These are phyloP conservation scores for Boeremia lycopersici DNA, from an alignment of 2,329 filamentous ascomycete genomes.

Conservation along the genomic window DNA sequence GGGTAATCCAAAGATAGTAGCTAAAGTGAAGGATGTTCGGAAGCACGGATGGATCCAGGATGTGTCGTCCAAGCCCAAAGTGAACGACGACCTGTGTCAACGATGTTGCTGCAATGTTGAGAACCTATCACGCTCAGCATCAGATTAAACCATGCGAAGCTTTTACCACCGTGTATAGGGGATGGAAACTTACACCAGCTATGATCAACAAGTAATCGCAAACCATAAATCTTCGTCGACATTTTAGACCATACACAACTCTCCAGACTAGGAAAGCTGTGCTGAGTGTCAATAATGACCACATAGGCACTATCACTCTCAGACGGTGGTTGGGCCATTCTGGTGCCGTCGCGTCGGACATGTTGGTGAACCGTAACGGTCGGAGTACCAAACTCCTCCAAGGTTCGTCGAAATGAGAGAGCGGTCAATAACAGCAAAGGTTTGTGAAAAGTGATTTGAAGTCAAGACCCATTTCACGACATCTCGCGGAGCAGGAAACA, in stretches of 20 bases:
- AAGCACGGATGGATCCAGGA: constrained; percentile 27
- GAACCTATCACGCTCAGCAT: constrained; percentile 13
- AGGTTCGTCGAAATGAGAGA: neutral
- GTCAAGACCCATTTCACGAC: neutral
- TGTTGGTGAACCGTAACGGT: neutral
- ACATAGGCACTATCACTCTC: constrained; percentile 21
- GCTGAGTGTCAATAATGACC: constrained; percentile 23
- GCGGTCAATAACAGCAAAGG: neutral
- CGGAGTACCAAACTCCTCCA: neutral
- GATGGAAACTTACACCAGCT: constrained; percentile 23
- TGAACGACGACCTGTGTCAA: constrained; percentile 19
- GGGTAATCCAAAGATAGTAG: constrained; percentile 32
- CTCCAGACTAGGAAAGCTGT: constrained; percentile 31
- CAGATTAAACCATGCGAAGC: neutral
- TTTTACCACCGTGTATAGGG: neutral
- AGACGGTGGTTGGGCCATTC: constrained; percentile 33
- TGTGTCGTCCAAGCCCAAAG: constrained; percentile 28
- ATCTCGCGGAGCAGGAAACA: neutral
- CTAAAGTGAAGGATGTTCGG: constrained; percentile 22
- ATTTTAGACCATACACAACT: constrained; percentile 26
- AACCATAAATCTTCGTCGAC: constrained; percentile 24
- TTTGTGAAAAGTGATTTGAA: neutral
- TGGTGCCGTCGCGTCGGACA: constrained; percentile 12
- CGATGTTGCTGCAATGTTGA: constrained; percentile 24
- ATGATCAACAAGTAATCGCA: constrained; percentile 34